Evolutionary conservation across 2,329 filamentous ascomycete genomes (phyloP).

Genomic region (Diaporthe capsici): DNA sequence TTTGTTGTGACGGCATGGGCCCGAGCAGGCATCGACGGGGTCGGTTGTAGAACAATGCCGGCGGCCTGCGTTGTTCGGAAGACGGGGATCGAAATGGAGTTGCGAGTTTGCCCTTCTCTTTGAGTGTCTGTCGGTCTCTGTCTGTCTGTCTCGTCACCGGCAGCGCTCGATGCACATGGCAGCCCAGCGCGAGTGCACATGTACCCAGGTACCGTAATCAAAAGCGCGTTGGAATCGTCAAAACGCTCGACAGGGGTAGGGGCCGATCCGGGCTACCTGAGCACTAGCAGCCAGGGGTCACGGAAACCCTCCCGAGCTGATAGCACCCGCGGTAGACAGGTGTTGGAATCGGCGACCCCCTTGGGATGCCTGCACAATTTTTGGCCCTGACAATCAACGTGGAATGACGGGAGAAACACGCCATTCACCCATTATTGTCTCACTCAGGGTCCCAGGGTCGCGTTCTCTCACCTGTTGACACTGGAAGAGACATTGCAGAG

Average conservation of each 20-base stretch:
- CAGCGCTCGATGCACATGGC: conserved; percentile 11
- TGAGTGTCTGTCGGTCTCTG: neutral
- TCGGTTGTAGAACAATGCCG: conserved; percentile 21
- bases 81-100: conserved; percentile 4
- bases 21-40: conserved; percentile 18
- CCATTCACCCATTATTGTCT: conserved; percentile 24
- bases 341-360: neutral
- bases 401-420: conserved; percentile 29
- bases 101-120: conserved; percentile 3
- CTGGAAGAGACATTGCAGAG: neutral
- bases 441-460: neutral
- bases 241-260: conserved; percentile 19
- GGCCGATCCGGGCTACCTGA: conserved; percentile 14
- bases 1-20: conserved; percentile 31
- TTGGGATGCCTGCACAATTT: conserved; percentile 15
- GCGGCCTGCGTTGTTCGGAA: conserved; percentile 18
- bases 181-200: conserved; percentile 14
- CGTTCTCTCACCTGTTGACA: conserved; percentile 24
- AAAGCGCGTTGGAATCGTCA: conserved; percentile 22
- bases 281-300: conserved; percentile 10
- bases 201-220: conserved; percentile 34
- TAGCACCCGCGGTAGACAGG: conserved; percentile 5
- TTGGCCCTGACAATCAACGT: conserved; percentile 30
- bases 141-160: neutral
- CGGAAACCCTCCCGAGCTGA: neutral